phyloP scores from a whole-genome alignment of 306 rosid genomes.

The Gynostemma pentaphyllum region DNA sequence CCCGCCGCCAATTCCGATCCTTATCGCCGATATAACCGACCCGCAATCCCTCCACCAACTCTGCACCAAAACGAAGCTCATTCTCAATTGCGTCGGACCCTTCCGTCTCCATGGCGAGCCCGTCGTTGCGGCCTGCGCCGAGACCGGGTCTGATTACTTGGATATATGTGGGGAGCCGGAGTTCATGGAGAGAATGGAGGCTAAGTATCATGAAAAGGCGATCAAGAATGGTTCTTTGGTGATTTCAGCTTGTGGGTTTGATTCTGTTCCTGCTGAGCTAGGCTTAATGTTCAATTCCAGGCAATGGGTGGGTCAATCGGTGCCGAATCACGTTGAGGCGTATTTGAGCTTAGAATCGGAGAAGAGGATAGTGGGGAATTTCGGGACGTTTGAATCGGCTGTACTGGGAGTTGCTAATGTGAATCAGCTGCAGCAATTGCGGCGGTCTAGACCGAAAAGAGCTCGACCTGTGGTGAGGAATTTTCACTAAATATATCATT shows the following conservation, averaged over 20 bases:
- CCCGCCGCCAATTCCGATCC: constrained; percentile 42
- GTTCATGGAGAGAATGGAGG: constrained; percentile 76
- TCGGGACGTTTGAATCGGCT: constrained; percentile 72
- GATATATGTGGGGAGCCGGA: constrained; percentile 86
- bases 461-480: constrained; percentile 52
- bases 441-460: constrained; percentile 62
- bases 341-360: constrained; percentile 60
- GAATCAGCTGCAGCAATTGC: constrained; percentile 39
- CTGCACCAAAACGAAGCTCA: constrained; percentile 47
- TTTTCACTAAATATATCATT: not conserved
- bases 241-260: constrained; percentile 84
- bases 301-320: constrained; percentile 44
- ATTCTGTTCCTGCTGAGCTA: constrained; percentile 80
- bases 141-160: constrained; percentile 60
- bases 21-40: constrained; percentile 52
- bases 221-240: constrained; percentile 44
- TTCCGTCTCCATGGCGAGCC: constrained; percentile 75
- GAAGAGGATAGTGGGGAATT: constrained; percentile 53
- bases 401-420: constrained; percentile 58
- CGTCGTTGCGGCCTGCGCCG: constrained; percentile 62
- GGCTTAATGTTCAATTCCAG: constrained; percentile 65
- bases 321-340: constrained; percentile 52
- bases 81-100: constrained; percentile 92
- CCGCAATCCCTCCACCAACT: constrained; percentile 44
- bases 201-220: constrained; percentile 28